Evolutionary conservation across 2,329 filamentous ascomycete genomes (phyloP), one percentile per base, ranked within the genome.

Genomic region (Pseudomassariella vexata): DNA sequence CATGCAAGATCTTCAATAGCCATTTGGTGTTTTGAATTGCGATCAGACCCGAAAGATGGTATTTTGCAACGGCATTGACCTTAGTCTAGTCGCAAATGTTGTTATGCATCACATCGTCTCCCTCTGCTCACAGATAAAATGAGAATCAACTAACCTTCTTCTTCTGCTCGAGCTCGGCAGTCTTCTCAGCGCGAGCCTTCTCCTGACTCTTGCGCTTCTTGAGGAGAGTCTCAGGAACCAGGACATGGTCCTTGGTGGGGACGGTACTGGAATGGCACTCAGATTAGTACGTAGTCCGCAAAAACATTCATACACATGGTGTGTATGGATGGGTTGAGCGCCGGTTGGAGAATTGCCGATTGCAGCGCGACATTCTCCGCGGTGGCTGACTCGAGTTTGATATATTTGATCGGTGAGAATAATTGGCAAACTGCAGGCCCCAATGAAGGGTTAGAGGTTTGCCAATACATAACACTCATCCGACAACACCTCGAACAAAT

Each of bases 141-240:
- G 29, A 37, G 34, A 28, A 24, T 39, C n/a, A 45, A 79, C 86
- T 65, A 66, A 96, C 92, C 76, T 86, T 77, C 76, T 92, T 92
- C 69, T 81, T 85, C 77, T 94, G 85, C 69, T 88, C 77, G 49
- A 79, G 65, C 58, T 85, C 85, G 48, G 84, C 76, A 52, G 76
- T 68, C 64, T 82, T 83, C 71, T 90, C 85, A 66, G 92, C 89
- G 66, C 89, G 85, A 65, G 89, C 88, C 82, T 95, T 95, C 82
- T 98, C 92, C 75, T 95, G 90, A 68, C 80, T 87, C 88, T 98
- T 98, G 76, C 92, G 86, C 87, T 98, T 98, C 85, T 98, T 98
- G 68, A 98, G 81, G 60, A 98, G 86, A 57, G 92, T 98, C 86
- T 98, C 92, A 55, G 92, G 92, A 63, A 96, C 87, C 66, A 96